Evolutionary conservation across 2,329 filamentous ascomycete species (phyloP), one percentile per base, ranked within the genome.

Genomic region (Ascochyta viciae-villosae): DNA sequence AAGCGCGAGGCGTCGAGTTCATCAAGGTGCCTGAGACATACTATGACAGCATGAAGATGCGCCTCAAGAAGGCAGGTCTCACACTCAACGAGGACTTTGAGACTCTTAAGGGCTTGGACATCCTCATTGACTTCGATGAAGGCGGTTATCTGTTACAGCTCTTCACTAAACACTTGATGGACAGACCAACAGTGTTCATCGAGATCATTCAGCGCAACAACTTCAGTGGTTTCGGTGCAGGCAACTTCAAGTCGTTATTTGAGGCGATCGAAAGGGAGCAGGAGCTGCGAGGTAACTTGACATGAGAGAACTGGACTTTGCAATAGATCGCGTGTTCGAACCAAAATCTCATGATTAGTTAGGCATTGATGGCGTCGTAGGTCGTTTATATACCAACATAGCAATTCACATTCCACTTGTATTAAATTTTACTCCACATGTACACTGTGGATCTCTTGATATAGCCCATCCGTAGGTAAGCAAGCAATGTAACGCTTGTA

Each of bases 241-340:
- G 94, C 1, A 98, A 97, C 77, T 97, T 97, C 81, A 96, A 92
- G 85, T 92, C 89, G 58, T 71, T 97, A 67, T 97, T 97, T 70
- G 93, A 97, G 82, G 93, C 94, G 3, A 96, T 97, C 74, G 94
- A 97, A 83, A 82, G 93, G 46, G 93, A 97, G 77, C 94, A 97
- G 82, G 92, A 87, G 41, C 82, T 89, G 75, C 83, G 93, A 52
- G 93, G 94, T 1, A 97, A 96, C 73, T 74, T 96, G 77, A 51
- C 74, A 1, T 75, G 35, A 65, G 38, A 16, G 13, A 6, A 13
- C 1, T 3, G 40, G 9, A 43, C 4, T 7, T n/a, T 37, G 19
- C 8, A 16, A 13, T 7, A 4, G 15, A 34, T 37, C 12, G 7
- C 5, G 8, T 4, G 19, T 41, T 8, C 24, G 16, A 42, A 19